Conservation (phyloP, 768 basidiomycete species). For the Lactarius hatsudake region DNA sequence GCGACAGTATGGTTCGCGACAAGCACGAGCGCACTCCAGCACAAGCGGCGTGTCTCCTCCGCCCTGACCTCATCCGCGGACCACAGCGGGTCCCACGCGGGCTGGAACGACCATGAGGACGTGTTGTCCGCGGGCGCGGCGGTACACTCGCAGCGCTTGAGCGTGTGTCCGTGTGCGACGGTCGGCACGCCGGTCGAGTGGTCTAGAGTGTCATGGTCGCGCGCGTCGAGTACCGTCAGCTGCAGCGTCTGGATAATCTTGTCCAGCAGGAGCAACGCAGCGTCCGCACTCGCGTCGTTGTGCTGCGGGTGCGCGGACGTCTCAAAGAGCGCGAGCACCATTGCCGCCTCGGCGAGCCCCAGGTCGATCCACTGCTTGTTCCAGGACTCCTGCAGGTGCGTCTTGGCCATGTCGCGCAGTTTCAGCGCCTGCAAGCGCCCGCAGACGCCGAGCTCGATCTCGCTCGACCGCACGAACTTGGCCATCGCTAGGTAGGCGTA, state of each 20-base stretch:
- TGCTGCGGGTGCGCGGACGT: constrained; percentile 69
- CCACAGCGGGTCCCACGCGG: constrained; percentile 66
- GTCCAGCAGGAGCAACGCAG: constrained; percentile 59
- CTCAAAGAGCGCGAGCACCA: constrained; percentile 77
- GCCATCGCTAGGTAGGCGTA: constrained; percentile 68
- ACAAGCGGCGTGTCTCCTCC: constrained; percentile 73
- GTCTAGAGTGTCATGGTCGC: constrained; percentile 53
- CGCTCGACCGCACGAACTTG: constrained; percentile 69
- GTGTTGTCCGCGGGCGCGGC: constrained; percentile 37
- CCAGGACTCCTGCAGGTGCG: constrained; percentile 51
- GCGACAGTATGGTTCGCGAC: constrained; percentile 66
- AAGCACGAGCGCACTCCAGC: constrained; percentile 71
- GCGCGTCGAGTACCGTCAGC: constrained; percentile 55
- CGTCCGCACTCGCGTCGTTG: constrained; percentile 50
- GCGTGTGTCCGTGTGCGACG: constrained; percentile 35
- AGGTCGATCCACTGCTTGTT: constrained; percentile 54
- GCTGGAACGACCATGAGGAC: constrained; percentile 46
- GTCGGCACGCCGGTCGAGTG: constrained; percentile 47
- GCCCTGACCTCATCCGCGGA: constrained; percentile 50
- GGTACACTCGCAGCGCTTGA: constrained; percentile 47
- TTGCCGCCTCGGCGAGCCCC: constrained; percentile 68
- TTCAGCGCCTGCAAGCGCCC: constrained; percentile 59
- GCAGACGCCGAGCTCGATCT: constrained; percentile 50
- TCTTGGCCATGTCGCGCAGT: constrained; percentile 56
- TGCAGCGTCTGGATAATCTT: constrained; percentile 55